Conservation (phyloP, 2,329 filamentous ascomycete genomes). For the Sporothrix brasiliensis region DNA sequence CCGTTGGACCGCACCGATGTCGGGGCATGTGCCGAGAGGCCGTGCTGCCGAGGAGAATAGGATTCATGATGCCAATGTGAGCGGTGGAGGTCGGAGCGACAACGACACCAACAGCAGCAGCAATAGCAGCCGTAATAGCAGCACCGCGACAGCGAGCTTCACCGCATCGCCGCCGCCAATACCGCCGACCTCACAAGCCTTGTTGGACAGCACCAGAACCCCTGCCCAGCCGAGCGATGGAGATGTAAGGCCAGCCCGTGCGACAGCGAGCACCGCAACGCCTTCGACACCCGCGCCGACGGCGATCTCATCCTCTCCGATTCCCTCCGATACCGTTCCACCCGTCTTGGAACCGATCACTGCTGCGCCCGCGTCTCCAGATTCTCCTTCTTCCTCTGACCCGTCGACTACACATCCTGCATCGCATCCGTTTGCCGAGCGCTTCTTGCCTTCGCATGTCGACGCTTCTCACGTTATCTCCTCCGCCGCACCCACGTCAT, state of each 20-base stretch:
- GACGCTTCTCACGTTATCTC: conserved; percentile 31
- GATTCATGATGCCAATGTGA: conserved; percentile 2
- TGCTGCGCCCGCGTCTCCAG: background rate
- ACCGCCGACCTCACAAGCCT: background rate
- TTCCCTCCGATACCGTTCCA: background rate
- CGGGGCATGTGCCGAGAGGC: conserved; percentile 30
- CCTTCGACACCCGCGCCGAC: background rate
- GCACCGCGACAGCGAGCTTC: background rate
- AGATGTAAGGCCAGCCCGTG: background rate
- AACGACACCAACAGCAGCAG: background rate
- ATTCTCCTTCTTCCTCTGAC: background rate
- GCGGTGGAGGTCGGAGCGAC: background rate
- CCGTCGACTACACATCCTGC: background rate
- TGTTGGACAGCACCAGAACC: background rate
- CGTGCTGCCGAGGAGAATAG: conserved; percentile 21
- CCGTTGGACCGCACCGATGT: conserved; percentile 24
- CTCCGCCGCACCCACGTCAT: conserved; percentile 29
- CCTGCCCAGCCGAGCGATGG: background rate
- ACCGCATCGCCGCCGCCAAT: conserved; percentile 21
- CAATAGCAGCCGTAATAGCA: background rate
- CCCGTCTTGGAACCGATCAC: background rate
- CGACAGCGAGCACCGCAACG: background rate
- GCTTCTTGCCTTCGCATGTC: conserved; percentile 29
- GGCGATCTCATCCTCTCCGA: background rate
- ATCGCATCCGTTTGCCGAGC: conserved; percentile 27